Conservation (phyloP, 768 basidiomycete species). For the Agrocybe chaxingu region DNA sequence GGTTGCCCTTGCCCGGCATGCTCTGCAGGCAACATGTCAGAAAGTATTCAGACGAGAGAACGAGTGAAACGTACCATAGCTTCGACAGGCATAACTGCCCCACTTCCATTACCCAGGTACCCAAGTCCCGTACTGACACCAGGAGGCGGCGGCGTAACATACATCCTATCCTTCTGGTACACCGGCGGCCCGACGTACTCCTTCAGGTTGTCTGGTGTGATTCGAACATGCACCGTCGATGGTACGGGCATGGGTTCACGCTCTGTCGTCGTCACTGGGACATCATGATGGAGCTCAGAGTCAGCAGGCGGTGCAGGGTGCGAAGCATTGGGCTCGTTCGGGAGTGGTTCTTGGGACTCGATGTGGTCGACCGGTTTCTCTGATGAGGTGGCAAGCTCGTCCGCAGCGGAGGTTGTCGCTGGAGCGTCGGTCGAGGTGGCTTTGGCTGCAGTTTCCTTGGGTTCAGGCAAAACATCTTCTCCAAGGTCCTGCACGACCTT, state of each 20-base stretch:
- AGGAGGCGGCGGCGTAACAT: constrained; percentile 72
- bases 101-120: constrained; percentile 94
- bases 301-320: no score
- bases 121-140: constrained; percentile 96
- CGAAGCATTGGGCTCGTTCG: constrained; percentile 28
- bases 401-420: no score
- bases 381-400: constrained; percentile 15
- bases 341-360: constrained; percentile 48
- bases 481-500: constrained; percentile 89
- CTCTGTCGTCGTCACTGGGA: constrained; percentile 65
- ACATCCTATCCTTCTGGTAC: constrained; percentile 94
- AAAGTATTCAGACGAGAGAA: constrained; percentile 5
- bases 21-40: constrained; percentile 43
- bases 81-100: constrained; percentile 97
- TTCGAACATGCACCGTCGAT: constrained; percentile 68
- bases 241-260: constrained; percentile 84
- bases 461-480: constrained; percentile 81
- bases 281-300: no score
- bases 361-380: constrained; percentile 18
- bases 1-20: constrained; percentile 93
- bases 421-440: no score
- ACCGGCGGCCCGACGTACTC: constrained; percentile 96
- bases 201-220: constrained; percentile 85
- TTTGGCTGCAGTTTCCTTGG: constrained; percentile 22
- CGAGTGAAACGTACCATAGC: constrained; percentile 63